phyloP scores from a whole-genome alignment of 2,329 filamentous ascomycete species.

The Arthroderma uncinatum region DNA sequence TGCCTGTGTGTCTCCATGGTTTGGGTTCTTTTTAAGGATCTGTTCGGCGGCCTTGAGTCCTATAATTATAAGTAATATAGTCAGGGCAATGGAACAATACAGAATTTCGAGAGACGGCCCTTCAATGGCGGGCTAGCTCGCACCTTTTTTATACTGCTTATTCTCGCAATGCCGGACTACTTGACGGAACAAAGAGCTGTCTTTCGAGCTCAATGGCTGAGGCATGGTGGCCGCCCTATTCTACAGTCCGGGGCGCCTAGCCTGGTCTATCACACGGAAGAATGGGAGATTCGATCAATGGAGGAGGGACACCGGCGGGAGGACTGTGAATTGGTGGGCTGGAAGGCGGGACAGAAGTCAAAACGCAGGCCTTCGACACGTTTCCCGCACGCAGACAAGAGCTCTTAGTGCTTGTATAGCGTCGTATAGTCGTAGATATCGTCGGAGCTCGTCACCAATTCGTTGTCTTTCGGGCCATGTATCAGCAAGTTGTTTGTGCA shows the following conservation, averaged over 20 bases:
- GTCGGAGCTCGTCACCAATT: conserved; percentile 1
- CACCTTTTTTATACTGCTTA: conserved; percentile 91
- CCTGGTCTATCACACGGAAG: background rate
- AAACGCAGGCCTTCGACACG: background rate
- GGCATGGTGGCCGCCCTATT: conserved; percentile 27
- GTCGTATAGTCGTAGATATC: background rate
- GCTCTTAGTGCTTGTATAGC: background rate
- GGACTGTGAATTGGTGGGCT: background rate
- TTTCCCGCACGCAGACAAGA: background rate
- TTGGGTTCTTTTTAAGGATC: conserved; percentile 86
- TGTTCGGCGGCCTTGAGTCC: conserved; percentile 93
- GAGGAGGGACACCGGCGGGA: background rate
- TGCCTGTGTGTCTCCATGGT: conserved; percentile 94
- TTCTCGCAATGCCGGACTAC: conserved; percentile 94
- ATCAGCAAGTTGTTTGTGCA: background rate
- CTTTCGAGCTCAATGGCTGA: conserved; percentile 57
- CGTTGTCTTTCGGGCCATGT: background rate
- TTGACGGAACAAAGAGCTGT: conserved; percentile 85
- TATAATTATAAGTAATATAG: conserved; percentile 20
- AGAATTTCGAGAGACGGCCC: conserved; percentile 10
- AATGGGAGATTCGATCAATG: background rate
- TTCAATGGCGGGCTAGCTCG: conserved; percentile 9
- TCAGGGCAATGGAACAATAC: conserved; percentile 15
- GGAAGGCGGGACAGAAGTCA: background rate
- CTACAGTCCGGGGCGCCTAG: conserved; percentile 1